Conservation (phyloP, 1,139 yeast genomes). For the Candida sanyaensis region DNA sequence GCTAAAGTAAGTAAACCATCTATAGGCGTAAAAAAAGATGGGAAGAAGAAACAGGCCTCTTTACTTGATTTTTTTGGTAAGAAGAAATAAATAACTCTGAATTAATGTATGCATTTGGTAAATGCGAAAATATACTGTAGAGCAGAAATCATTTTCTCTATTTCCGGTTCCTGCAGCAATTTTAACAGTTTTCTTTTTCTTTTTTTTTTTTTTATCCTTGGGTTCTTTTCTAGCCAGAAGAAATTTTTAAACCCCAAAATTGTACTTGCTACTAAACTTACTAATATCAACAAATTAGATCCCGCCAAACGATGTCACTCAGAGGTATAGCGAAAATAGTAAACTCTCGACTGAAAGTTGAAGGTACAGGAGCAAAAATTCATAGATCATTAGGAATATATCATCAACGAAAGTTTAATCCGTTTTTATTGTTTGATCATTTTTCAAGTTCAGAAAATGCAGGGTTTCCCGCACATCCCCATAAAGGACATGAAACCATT, state of each 20-base stretch:
- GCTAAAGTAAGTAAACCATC: slow-evolving; percentile 6
- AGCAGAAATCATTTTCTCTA: too few species aligned
- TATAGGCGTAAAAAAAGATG: slow-evolving; percentile 16
- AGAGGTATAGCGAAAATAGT: slow-evolving; percentile 63
- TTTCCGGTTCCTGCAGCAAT: too few species aligned
- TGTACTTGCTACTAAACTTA: too few species aligned
- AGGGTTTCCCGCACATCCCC: slow-evolving; percentile 94
- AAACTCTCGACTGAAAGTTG: slow-evolving; percentile 72
- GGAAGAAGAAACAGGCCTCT: slow-evolving; percentile 35
- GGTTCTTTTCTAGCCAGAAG: too few species aligned
- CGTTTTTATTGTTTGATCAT: slow-evolving; percentile 69
- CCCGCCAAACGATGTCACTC: slow-evolving; percentile 6
- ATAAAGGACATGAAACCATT: slow-evolving; percentile 87
- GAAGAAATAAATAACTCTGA: slow-evolving; percentile 10
- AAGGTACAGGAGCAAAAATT: slow-evolving; percentile 86
- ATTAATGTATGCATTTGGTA: background rate
- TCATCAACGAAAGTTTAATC: too few species aligned
- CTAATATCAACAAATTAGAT: background rate
- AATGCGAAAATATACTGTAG: background rate
- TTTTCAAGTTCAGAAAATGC: slow-evolving; percentile 54
- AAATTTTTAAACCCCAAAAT: too few species aligned
- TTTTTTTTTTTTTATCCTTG: too few species aligned
- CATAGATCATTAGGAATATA: slow-evolving; percentile 75
- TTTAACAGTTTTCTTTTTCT: too few species aligned
- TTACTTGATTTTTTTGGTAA: slow-evolving; percentile 43